Evolutionary conservation across 805 yeast genomes (phyloP), one percentile per base, ranked within the genome.

Genomic region (Candida hungchunana): DNA sequence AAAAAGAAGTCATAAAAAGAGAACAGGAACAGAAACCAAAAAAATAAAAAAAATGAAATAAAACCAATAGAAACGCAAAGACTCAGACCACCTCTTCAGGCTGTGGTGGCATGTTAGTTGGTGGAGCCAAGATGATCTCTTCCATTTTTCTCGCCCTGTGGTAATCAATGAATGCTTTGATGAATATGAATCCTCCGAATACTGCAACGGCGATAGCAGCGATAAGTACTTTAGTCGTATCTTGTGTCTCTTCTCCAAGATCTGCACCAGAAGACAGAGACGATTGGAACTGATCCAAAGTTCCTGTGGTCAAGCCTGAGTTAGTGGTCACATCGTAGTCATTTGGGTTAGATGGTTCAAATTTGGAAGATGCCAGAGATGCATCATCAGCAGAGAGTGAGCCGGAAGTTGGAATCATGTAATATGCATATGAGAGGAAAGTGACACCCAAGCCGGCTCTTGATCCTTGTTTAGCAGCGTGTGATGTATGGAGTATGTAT

Each of bases 391-490:
- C 33, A 16, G 48, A 51, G 19, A 56, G 50, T 18, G 47, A 51
- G 38, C 46, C 52, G 5, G 56, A 60, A 58, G 39, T 61, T 2
- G 83, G 81, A 24, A 74, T 60, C 63, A 76, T 67, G 21, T 69
- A 63, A 44, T 70, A 73, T 3, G 84, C 95, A 46, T 79, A 77
- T 36, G 80, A 75, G 34, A 90, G 66, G 44, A 93, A 73, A 0
- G 96, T 87, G 42, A 84, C 55, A 3, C 97, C 97, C 39, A 93
- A 63, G 0, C 98, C 98, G 14, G 90, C 83, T 43, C 95, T 69
- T 2, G 97, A 82, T 3, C 98, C 98, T 53, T 89, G 89, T 56
- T 86, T 87, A 4, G 97, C 95, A 5, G 97, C 97, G 57, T 93
- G 98, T 3, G 97, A 85, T 1, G 97, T 90, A 60, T 93, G 97